Conservation (phyloP, 257 asterid species). For the Eustoma russellianum region DNA sequence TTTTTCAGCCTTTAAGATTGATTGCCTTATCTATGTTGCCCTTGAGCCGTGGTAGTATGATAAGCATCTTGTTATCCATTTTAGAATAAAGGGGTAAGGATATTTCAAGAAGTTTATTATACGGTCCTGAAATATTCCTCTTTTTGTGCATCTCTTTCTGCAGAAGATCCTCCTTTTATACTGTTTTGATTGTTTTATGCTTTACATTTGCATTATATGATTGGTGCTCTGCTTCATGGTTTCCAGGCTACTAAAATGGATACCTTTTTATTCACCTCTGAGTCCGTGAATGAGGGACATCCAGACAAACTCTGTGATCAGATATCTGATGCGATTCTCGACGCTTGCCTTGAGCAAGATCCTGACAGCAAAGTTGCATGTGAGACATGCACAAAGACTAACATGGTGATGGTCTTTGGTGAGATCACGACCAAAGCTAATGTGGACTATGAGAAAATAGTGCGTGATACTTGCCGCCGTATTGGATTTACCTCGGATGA, state of each 20-base stretch:
- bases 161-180: too few relatives aligned
- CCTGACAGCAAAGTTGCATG: conserved; percentile 50
- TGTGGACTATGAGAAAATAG: conserved; percentile 41
- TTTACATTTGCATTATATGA: too few relatives aligned
- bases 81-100: too few relatives aligned
- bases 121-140: too few relatives aligned
- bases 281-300: conserved; percentile 51
- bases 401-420: conserved; percentile 44
- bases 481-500: conserved; percentile 43
- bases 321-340: conserved; percentile 42
- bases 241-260: conserved; percentile 27
- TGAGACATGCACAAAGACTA: conserved; percentile 42
- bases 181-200: too few relatives aligned
- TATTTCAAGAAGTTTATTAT: too few relatives aligned
- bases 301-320: conserved; percentile 55
- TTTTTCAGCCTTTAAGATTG: too few relatives aligned
- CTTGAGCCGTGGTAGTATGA: too few relatives aligned
- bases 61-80: too few relatives aligned
- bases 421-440: conserved; percentile 46
- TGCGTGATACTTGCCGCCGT: conserved; percentile 40
- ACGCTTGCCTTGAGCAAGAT: conserved; percentile 44
- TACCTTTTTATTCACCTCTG: conserved; percentile 45
- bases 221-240: background rate
- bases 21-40: too few relatives aligned
- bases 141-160: too few relatives aligned